Conservation (phyloP, 2,329 filamentous ascomycete genomes). For the Epichloe glyceriae region DNA sequence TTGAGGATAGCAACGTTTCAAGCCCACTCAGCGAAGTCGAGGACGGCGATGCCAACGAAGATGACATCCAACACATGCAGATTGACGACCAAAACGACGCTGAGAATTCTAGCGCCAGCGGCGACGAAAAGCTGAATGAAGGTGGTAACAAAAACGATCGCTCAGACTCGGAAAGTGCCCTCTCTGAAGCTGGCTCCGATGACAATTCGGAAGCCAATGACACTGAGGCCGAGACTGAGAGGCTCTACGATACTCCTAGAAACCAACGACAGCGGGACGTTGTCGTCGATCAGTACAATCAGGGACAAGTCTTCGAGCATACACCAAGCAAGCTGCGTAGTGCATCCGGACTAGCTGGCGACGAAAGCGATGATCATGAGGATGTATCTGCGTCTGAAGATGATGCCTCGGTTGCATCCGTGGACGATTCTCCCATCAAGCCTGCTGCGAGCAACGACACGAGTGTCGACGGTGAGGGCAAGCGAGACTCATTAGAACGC, state of each 20-base stretch:
- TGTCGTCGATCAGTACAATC: conserved; percentile 41
- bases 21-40: conserved; percentile 91
- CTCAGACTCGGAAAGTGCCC: conserved; percentile 37
- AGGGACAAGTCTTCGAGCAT: conserved; percentile 43
- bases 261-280: conserved; percentile 51
- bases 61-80: conserved; percentile 48
- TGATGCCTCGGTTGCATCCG: conserved; percentile 23
- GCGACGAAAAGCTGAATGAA: conserved; percentile 12
- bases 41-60: conserved; percentile 61
- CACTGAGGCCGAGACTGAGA: conserved; percentile 87
- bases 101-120: conserved; percentile 17
- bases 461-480: conserved; percentile 17
- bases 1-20: conserved; percentile 59
- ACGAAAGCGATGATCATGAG: conserved; percentile 24
- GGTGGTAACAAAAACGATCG: conserved; percentile 16
- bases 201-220: conserved; percentile 36
- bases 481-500: conserved; percentile 24
- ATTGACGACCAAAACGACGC: conserved; percentile 24
- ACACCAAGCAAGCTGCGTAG: conserved; percentile 69
- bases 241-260: conserved; percentile 77
- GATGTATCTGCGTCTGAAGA: conserved; percentile 29
- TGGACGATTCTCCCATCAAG: conserved; percentile 25
- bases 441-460: conserved; percentile 14
- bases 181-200: conserved; percentile 39
- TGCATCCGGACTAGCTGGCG: conserved; percentile 10